Evolutionary conservation across 2,329 filamentous ascomycete genomes (phyloP), one percentile per base, ranked within the genome.

Genomic region (Arthrocladium fulminans): DNA sequence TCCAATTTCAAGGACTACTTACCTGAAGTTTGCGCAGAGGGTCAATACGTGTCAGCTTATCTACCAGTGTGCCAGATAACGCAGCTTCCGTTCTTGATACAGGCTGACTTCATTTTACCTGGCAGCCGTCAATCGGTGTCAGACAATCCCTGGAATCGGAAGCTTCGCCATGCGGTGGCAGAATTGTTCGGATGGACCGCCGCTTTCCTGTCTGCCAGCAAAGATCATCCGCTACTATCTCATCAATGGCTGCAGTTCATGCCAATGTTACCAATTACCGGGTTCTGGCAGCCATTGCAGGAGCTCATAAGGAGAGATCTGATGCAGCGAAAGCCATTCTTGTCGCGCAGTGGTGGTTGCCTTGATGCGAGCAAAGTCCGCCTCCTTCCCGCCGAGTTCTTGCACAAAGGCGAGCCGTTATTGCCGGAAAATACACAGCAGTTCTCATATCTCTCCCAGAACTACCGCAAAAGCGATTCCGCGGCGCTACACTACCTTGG

Each of bases 71-170:
- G 27, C 27, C 48, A 45, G 35, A 41, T 51, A 35, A 23, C 15
- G 17, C 24, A 53, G 37, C 40, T 53, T 3, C 48, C 51, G 2
- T 51, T 53, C 27, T 19, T 53, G 34, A 42, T 53, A 45, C 30
- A 53, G 17, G 51, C 44, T 41, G 49, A 53, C 24, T 53, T 53
- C 27, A 42, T 53, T n/a, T 32, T 53, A 23, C 34, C 45, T 2
- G 51, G 32, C 20, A 53, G 41, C 34, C 45, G 51, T 20, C 48
- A 53, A 48, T 34, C 39, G 9, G 22, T 53, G 35, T 27, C 19
- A 22, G 48, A 48, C 19, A 51, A 49, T 25, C 38, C 35, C 2
- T 51, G 51, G 51, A 52, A 52, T 38, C 44, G 17, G 45, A 40
- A 5, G 45, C 41, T 52, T 3, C 49, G 48, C 24, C 23, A 50